Base-by-base conservation (phyloP, 1,284 basidiomycete species). In the Melampsora americana region DNA sequence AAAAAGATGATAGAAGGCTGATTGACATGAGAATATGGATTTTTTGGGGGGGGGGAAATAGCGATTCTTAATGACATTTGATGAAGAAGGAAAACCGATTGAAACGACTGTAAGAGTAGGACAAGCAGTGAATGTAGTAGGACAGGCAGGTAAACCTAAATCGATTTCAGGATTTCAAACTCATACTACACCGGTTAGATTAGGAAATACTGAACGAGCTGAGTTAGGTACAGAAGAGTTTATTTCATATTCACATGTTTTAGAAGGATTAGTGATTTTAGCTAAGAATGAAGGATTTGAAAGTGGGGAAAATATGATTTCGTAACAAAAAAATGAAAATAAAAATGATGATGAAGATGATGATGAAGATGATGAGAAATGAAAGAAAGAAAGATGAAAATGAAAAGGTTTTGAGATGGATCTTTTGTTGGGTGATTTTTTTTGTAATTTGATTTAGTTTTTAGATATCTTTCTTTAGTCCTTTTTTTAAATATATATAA, bases 171-270 rank as follows among this genome's bases (percentile, higher is more conserved):
- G 92, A 53, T 96, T 96, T 90, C 93, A 97, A 84, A 99, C 96
- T 32, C 93, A 98, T 84, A 90, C 92, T 80, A 94, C 95, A 62
- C 96, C 96, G 0, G 95, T 99, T 65, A 89, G 96, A 66, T 85
- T 99, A 74, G 95, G 92, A 2, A 95, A 93, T 73, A 92, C 89
- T 18, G 95, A 99, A 82, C 87, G 96, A 64, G 94, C 92, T 3
- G 96, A 99, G 84, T 84, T 99, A 79, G 96, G 92, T 20, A 98
- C 95, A 39, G 96, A 98, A 83, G 95, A 99, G 85, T 98, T 87
- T 83, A 92, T 98, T 81, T 90, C 93, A 11, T 99, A 92, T 83
- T 87, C 89, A 66, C 89, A 89, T 80, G 91, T 73, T 16, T 59
- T 73, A 23, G 95, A 97, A 83, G 92, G 93, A 78, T 90, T 95